phyloP scores from a whole-genome alignment of 345 rosid genomes.

The Eucalyptus marginata region DNA sequence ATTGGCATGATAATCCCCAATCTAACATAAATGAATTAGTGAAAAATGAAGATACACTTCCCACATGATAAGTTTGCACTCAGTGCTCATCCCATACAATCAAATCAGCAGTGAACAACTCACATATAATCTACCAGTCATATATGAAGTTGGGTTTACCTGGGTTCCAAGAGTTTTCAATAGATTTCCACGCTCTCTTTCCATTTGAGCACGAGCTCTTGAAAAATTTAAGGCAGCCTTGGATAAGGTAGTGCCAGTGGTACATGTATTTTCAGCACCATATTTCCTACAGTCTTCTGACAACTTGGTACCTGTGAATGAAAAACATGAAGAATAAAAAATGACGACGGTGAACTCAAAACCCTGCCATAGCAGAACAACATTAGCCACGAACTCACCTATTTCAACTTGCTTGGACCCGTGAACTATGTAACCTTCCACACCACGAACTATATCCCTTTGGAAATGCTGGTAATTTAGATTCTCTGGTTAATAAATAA shows the following conservation, averaged over 20 bases:
- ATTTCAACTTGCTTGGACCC: constrained; percentile 94
- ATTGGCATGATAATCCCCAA: background rate
- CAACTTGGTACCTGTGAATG: constrained; percentile 59
- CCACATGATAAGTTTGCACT: background rate
- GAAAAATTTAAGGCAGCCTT: constrained; percentile 66
- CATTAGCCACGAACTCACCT: constrained; percentile 18
- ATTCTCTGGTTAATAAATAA: background rate
- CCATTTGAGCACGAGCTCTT: constrained; percentile 78
- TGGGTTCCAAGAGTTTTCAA: constrained; percentile 89
- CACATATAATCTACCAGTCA: background rate
- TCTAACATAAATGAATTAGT: background rate
- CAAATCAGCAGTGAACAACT: background rate
- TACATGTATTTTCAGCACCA: constrained; percentile 86
- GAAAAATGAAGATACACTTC: background rate
- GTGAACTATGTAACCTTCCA: constrained; percentile 74
- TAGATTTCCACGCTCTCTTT: constrained; percentile 83
- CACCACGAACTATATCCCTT: constrained; percentile 93
- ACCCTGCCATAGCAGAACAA: background rate
- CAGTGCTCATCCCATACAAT: background rate
- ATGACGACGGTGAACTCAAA: background rate
- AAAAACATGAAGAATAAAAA: background rate
- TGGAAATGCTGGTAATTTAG: constrained; percentile 66
- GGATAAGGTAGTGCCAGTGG: constrained; percentile 76
- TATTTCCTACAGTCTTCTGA: constrained; percentile 94
- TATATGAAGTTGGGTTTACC: constrained; percentile 18